phyloP scores from a whole-genome alignment of 352 stramenopile genomes.

The Pythium dissotocum region DNA sequence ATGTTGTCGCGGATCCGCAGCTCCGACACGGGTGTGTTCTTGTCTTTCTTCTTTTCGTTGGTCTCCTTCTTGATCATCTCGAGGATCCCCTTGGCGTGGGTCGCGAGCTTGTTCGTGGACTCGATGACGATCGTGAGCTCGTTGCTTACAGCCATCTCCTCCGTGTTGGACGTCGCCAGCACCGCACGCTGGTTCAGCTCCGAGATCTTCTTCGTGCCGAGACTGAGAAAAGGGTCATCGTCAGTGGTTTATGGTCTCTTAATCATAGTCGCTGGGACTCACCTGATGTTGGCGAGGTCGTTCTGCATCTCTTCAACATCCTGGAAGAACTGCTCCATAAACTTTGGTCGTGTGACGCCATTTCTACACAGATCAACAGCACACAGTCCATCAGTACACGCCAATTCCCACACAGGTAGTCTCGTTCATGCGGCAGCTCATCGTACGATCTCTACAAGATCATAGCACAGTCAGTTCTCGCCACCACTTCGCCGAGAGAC shows the following conservation, averaged over 20 bases:
- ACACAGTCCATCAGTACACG: not conserved
- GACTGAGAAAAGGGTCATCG: conserved; percentile 30
- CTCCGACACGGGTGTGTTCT: conserved; percentile 71
- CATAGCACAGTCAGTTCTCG: conserved; percentile 3
- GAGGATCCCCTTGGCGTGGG: conserved; percentile 44
- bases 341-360: conserved; percentile 69
- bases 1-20: conserved; percentile 96
- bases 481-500: not conserved
- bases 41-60: conserved; percentile 91
- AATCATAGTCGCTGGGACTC: not conserved
- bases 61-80: conserved; percentile 95
- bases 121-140: conserved; percentile 92
- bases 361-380: conserved; percentile 29
- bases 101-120: conserved; percentile 90
- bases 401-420: not conserved
- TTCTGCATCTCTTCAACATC: conserved; percentile 95
- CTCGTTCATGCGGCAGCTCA: not conserved
- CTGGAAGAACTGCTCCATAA: conserved; percentile 96
- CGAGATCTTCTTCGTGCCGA: conserved; percentile 90
- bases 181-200: conserved; percentile 94
- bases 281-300: conserved; percentile 91
- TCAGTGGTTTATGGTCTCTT: not conserved
- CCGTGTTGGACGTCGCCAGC: conserved; percentile 91
- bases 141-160: conserved; percentile 91
- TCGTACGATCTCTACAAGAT: conserved; percentile 4